A percentile compares a stretch with the other conserved stretches of the same genome.
Evolutionary conservation across 805 yeast genomes (phyloP).

Genomic region (Vanderwaltozyma polyspora): DNA sequence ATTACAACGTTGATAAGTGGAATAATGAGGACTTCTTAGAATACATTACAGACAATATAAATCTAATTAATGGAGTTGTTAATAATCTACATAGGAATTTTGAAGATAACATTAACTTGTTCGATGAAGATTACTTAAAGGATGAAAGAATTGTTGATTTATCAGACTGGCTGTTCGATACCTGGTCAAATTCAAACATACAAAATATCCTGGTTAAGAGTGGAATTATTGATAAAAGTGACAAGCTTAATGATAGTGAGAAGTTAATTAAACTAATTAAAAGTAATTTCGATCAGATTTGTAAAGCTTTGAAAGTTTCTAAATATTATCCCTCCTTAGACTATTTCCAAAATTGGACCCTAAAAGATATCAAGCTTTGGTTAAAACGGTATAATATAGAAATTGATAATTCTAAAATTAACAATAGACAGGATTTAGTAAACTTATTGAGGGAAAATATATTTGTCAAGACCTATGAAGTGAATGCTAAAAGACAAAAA

Average conservation of each 20-base stretch:
- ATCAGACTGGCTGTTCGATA: constrained; percentile 37
- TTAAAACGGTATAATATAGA: constrained; percentile 34
- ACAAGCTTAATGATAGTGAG: constrained; percentile 33
- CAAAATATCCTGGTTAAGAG: constrained; percentile 37
- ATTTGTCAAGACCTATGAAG: too few species aligned
- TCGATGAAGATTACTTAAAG: too few species aligned
- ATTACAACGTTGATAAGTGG: too few species aligned
- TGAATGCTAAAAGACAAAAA: too few species aligned
- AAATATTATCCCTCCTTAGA: constrained; percentile 41
- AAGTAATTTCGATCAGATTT: constrained; percentile 32
- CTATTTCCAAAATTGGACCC: constrained; percentile 33
- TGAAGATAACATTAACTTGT: too few species aligned
- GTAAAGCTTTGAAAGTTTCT: constrained; percentile 27
- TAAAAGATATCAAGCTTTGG: constrained; percentile 38
- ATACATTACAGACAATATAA: too few species aligned
- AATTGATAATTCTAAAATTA: too few species aligned
- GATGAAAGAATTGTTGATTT: constrained; percentile 2
- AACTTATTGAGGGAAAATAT: too few species aligned
- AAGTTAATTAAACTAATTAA: constrained; percentile 37
- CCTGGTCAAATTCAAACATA: constrained; percentile 44
- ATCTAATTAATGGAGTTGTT: too few species aligned
- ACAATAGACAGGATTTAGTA: too few species aligned
- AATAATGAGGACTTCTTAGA: too few species aligned
- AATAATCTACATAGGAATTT: too few species aligned
- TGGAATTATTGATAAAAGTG: constrained; percentile 31